Conservation (phyloP, 2,329 filamentous ascomycete genomes). For the Dissoconium aciculare region DNA sequence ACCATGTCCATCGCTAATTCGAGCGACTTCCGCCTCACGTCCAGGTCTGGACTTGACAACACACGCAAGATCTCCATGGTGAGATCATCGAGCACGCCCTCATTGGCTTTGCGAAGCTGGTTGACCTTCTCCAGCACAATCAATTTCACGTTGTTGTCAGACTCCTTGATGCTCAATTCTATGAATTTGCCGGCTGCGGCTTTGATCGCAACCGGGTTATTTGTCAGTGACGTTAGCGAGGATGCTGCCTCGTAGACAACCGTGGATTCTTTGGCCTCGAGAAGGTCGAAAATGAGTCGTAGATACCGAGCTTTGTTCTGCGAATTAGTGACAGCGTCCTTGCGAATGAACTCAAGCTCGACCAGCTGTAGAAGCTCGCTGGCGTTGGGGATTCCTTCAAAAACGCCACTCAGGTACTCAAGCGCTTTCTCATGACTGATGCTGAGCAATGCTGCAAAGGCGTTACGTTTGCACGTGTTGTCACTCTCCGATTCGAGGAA, state of each 20-base stretch:
- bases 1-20: constrained; percentile 92
- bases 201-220: constrained; percentile 94
- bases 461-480: constrained; percentile 93
- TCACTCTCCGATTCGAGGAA: constrained; percentile 89
- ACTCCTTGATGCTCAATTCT: constrained; percentile 90
- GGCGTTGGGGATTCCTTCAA: constrained; percentile 85
- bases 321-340: constrained; percentile 86
- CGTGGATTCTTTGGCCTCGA: constrained; percentile 84
- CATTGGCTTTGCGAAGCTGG: constrained; percentile 70
- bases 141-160: constrained; percentile 98
- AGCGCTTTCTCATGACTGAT: constrained; percentile 91
- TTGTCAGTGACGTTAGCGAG: constrained; percentile 82
- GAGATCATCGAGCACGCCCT: constrained; percentile 80
- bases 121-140: constrained; percentile 94
- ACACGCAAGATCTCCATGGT: constrained; percentile 96
- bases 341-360: constrained; percentile 92
- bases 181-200: constrained; percentile 93
- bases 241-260: constrained; percentile 97
- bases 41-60: constrained; percentile 86
- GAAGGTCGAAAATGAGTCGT: constrained; percentile 85
- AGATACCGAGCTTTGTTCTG: constrained; percentile 94
- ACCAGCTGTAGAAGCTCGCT: constrained; percentile 88
- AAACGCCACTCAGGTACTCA: constrained; percentile 72
- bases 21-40: constrained; percentile 84
- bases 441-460: constrained; percentile 76